These are phyloP conservation scores for Cutaneotrichosporon dermatis DNA, from an alignment of 1,284 basidiomycete genomes.

Conservation along the genomic window DNA sequence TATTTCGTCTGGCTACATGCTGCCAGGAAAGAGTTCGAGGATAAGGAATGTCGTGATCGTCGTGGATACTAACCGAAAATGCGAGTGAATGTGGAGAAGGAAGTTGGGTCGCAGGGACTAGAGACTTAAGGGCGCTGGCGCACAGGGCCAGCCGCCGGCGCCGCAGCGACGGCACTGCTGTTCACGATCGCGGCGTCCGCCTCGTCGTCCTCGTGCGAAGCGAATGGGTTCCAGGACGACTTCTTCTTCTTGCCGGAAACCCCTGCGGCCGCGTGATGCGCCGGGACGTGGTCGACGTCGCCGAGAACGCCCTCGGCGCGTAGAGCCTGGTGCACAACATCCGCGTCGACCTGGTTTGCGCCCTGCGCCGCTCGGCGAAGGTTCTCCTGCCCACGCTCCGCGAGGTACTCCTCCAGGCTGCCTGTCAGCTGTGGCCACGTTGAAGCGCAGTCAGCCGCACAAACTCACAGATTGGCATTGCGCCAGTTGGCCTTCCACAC, in stretches of 20 bases:
- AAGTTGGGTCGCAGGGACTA: too few species aligned
- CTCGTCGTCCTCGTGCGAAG: not conserved
- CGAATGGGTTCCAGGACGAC: not conserved
- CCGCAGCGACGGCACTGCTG: not conserved
- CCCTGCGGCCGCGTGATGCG: not conserved
- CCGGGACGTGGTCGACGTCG: not conserved
- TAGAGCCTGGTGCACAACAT: not conserved
- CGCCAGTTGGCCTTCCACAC: slow-evolving; percentile 83
- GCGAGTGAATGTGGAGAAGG: too few species aligned
- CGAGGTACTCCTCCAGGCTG: slow-evolving; percentile 45
- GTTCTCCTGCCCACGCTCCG: slow-evolving; percentile 42
- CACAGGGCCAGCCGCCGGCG: not conserved
- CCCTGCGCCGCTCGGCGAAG: slow-evolving; percentile 13
- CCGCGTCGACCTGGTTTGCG: not conserved
- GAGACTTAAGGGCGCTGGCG: too few species aligned
- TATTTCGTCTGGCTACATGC: too few species aligned
- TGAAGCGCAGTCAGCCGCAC: too few species aligned
- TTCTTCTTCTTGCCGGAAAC: not conserved
- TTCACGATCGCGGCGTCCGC: not conserved
- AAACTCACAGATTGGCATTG: slow-evolving; percentile 58
- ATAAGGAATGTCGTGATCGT: too few species aligned
- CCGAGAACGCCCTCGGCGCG: not conserved
- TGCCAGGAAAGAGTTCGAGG: too few species aligned
- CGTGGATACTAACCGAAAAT: too few species aligned
- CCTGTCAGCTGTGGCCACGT: not conserved